Conservation (phyloP, 1,284 basidiomycete genomes). For the Boletellus sp. region DNA sequence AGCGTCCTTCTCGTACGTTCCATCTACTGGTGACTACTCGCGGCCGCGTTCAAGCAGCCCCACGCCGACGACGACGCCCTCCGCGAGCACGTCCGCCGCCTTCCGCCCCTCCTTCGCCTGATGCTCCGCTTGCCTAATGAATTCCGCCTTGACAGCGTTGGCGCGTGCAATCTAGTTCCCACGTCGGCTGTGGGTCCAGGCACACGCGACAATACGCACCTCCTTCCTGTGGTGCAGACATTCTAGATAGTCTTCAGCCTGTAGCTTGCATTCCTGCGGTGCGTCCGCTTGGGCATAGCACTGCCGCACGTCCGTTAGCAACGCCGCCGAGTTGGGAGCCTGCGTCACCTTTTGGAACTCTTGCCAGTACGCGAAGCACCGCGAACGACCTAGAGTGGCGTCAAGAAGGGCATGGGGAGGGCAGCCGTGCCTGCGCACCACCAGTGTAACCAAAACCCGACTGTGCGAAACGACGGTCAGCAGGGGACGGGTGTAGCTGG, state of each 20-base stretch:
- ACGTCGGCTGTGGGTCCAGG: conserved; percentile 7
- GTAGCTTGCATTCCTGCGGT: conserved; percentile 69
- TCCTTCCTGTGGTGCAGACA: conserved; percentile 92
- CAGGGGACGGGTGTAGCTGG: neutral
- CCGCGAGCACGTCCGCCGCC: conserved; percentile 67
- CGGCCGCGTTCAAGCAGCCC: conserved; percentile 62
- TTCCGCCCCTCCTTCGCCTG: conserved; percentile 70
- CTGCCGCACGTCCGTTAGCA: conserved; percentile 37
- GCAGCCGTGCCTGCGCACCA: conserved; percentile 17
- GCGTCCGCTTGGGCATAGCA: conserved; percentile 85
- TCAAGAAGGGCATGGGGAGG: conserved; percentile 8
- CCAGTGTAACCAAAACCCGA: conserved; percentile 35
- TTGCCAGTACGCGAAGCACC: conserved; percentile 93
- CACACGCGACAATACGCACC: conserved; percentile 44
- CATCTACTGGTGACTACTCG: conserved; percentile 13
- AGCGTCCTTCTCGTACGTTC: conserved; percentile 11
- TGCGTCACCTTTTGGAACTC: conserved; percentile 73
- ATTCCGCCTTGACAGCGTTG: conserved; percentile 70
- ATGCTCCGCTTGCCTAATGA: conserved; percentile 64
- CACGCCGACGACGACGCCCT: conserved; percentile 71
- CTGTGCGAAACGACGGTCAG: conserved; percentile 20
- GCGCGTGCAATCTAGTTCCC: conserved; percentile 64
- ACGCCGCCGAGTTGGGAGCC: neutral
- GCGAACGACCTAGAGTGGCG: conserved; percentile 65
- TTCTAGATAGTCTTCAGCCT: conserved; percentile 89